Conservation (phyloP, 352 stramenopile genomes). For the Albugo candida region DNA sequence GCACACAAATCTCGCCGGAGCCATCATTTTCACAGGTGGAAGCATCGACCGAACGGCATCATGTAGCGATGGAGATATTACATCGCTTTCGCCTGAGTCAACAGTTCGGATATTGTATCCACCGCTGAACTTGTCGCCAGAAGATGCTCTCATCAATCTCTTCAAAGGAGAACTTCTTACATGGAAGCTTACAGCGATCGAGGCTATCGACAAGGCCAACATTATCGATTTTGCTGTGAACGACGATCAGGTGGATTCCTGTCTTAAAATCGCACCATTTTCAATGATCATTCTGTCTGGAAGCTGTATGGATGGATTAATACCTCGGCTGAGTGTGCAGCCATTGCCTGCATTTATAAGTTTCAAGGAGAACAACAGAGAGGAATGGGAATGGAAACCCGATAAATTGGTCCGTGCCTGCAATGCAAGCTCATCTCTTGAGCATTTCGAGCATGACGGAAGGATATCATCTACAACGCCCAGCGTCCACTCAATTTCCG, state of each 20-base stretch:
- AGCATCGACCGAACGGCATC: not conserved
- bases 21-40: slow-evolving; percentile 27
- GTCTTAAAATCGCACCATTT: slow-evolving; percentile 26
- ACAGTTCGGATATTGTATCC: not conserved
- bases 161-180: slow-evolving; percentile 36
- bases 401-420: not conserved
- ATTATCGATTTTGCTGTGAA: slow-evolving; percentile 25
- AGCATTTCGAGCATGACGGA: not conserved
- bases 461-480: not conserved
- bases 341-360: slow-evolving; percentile 39
- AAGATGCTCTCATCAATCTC: slow-evolving; percentile 31
- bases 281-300: slow-evolving; percentile 42
- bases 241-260: slow-evolving; percentile 33
- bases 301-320: slow-evolving; percentile 47
- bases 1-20: slow-evolving; percentile 23
- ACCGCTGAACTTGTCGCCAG: not conserved
- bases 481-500: not conserved
- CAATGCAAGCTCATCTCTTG: not conserved
- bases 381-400: slow-evolving; percentile 46
- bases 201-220: slow-evolving; percentile 26
- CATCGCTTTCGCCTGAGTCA: not conserved
- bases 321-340: slow-evolving; percentile 38
- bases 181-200: slow-evolving; percentile 22
- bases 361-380: slow-evolving; percentile 27
- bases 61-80: not conserved